Evolutionary conservation across 352 stramenopile genomes (phyloP).

Genomic region (Globisporangium middletonii): DNA sequence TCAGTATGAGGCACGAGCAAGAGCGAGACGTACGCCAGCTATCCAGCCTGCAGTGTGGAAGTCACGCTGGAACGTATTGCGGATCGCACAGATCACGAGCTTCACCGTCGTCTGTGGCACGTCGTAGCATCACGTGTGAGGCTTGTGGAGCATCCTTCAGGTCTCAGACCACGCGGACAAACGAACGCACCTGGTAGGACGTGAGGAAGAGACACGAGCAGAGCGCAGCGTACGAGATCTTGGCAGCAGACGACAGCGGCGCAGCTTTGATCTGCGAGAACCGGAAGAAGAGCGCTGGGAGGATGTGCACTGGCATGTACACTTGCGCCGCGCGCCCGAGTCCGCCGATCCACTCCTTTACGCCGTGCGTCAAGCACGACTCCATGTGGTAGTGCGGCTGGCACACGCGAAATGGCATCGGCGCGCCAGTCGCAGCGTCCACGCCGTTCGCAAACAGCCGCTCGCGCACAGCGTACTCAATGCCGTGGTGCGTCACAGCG

Average conservation of each 20-base stretch:
- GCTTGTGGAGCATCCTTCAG: neutral
- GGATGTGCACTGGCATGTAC: constrained; percentile 76
- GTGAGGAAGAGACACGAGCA: constrained; percentile 80
- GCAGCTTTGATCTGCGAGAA: constrained; percentile 47
- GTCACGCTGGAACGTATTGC: constrained; percentile 70
- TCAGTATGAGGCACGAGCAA: neutral
- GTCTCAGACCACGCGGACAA: neutral
- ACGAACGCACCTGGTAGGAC: constrained; percentile 56
- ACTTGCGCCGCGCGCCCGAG: constrained; percentile 69
- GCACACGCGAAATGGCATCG: constrained; percentile 59
- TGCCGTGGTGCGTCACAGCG: constrained; percentile 59
- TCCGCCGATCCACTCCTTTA: constrained; percentile 70
- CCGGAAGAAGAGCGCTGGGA: constrained; percentile 72
- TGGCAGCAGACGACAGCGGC: constrained; percentile 37
- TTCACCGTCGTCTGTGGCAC: constrained; percentile 53
- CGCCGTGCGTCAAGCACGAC: constrained; percentile 71
- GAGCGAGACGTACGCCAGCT: constrained; percentile 37
- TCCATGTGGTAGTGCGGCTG: constrained; percentile 86
- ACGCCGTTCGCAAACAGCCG: constrained; percentile 33
- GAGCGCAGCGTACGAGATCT: constrained; percentile 59
- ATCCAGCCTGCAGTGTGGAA: constrained; percentile 35
- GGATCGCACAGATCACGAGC: constrained; percentile 60
- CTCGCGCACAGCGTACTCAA: constrained; percentile 66
- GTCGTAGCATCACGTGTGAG: neutral
- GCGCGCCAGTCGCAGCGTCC: constrained; percentile 26